phyloP scores from a whole-genome alignment of 192 early-diverging fungal species.

The Dissophora ornata region DNA sequence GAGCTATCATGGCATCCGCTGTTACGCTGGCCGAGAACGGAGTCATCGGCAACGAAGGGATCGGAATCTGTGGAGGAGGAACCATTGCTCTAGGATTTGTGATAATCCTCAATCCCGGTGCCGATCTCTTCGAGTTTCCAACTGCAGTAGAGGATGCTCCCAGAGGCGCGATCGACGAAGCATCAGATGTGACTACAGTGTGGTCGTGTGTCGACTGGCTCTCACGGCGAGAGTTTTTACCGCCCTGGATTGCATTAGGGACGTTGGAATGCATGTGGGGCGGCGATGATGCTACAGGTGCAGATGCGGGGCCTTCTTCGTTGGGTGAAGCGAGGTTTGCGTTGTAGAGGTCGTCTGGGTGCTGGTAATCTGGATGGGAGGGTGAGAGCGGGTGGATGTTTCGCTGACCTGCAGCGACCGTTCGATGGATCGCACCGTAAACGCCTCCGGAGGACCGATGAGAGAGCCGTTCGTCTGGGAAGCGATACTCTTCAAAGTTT shows the following conservation, averaged over 20 bases:
- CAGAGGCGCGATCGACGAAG: background rate
- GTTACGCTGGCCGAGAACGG: constrained; percentile 4
- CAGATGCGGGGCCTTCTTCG: constrained; percentile 5
- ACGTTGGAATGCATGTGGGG: background rate
- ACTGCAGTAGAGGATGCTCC: background rate
- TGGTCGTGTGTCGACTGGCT: background rate
- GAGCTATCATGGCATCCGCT: no score
- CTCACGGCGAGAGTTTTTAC: constrained; percentile 21
- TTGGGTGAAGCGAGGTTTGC: constrained; percentile 21
- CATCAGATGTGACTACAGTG: background rate
- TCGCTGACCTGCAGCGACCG: constrained; percentile 1
- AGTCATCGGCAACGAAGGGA: constrained; percentile 6
- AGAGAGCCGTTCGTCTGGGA: constrained; percentile 26
- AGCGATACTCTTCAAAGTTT: constrained; percentile 24
- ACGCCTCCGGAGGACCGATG: background rate
- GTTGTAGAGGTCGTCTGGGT: constrained; percentile 42
- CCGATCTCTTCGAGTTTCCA: background rate
- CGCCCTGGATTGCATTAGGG: constrained; percentile 14
- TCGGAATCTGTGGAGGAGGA: constrained; percentile 14
- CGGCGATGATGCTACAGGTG: background rate
- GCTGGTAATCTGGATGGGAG: constrained; percentile 43
- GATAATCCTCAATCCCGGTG: constrained; percentile 16
- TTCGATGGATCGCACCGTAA: background rate
- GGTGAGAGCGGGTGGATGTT: constrained; percentile 41
- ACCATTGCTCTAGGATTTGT: constrained; percentile 2